Evolutionary conservation across 345 rosid genomes (phyloP).

Genomic region (Barbarea vulgaris): DNA sequence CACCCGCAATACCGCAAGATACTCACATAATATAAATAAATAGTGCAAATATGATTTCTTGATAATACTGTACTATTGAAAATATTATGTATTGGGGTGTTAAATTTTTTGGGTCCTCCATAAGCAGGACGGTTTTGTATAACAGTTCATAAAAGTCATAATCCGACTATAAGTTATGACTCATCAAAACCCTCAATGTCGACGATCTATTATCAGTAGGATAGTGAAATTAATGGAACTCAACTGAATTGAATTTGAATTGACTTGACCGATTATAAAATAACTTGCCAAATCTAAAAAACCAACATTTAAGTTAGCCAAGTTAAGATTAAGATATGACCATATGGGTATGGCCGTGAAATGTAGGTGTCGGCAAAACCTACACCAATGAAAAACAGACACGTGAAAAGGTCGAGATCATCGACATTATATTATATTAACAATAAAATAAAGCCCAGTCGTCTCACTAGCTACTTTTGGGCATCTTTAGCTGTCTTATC

Average conservation of each 20-base stretch:
- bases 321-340: not conserved
- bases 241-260: conserved; percentile 31
- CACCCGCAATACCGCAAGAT: too few relatives aligned
- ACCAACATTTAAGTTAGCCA: not conserved
- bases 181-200: conserved; percentile 26
- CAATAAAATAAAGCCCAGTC: not conserved
- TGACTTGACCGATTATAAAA: conserved; percentile 32
- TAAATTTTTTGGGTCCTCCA: not conserved
- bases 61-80: too few relatives aligned
- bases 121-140: not conserved
- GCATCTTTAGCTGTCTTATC: conserved; percentile 24
- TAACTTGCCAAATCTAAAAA: not conserved
- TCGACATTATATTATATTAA: conserved; percentile 34
- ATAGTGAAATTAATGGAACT: not conserved
- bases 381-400: not conserved
- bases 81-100: not conserved
- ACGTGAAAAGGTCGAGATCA: not conserved
- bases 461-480: conserved; percentile 19
- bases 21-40: too few relatives aligned
- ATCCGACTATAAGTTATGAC: not conserved
- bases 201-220: conserved; percentile 6
- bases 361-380: conserved; percentile 35
- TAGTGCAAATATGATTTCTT: too few relatives aligned
- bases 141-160: not conserved
- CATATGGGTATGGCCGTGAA: not conserved